Conservation (phyloP, 2,329 filamentous ascomycete species). For the Thermothelomyces thermophilus region DNA sequence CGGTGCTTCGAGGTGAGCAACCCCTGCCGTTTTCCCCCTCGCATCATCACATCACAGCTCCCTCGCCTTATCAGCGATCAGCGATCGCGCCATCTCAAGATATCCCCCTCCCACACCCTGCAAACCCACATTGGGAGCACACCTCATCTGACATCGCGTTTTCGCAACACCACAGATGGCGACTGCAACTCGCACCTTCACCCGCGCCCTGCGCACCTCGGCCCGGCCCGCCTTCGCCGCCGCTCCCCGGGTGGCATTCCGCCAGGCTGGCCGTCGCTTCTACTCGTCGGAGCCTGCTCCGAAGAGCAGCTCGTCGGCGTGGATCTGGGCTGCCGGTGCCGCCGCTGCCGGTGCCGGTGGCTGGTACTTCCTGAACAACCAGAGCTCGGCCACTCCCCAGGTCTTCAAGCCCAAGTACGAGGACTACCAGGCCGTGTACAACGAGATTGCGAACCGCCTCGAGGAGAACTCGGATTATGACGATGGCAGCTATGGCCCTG, state of each 20-base stretch:
- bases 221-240: conserved; percentile 54
- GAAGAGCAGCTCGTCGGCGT: conserved; percentile 41
- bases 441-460: conserved; percentile 70
- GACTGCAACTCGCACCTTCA: conserved; percentile 46
- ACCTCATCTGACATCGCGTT: conserved; percentile 11
- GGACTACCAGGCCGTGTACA: conserved; percentile 94
- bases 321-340: conserved; percentile 53
- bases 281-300: conserved; percentile 64
- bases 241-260: conserved; percentile 61
- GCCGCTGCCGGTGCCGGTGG: conserved; percentile 55
- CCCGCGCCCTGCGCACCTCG: conserved; percentile 53
- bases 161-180: conserved; percentile 33
- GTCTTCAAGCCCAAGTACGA: conserved; percentile 68
- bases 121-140: not conserved
- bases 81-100: conserved; percentile 4
- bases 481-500: conserved; percentile 91
- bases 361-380: conserved; percentile 58
- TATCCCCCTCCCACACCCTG: not conserved
- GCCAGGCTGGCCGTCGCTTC: conserved; percentile 66
- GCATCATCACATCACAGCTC: conserved; percentile 27
- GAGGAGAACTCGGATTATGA: conserved; percentile 94
- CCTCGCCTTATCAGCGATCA: conserved; percentile 2
- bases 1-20: conserved; percentile 11
- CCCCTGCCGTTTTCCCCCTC: conserved; percentile 1
- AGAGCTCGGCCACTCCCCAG: conserved; percentile 44